phyloP scores from a whole-genome alignment of 202 grass and related monocot genomes.

The Carex arenaria region DNA sequence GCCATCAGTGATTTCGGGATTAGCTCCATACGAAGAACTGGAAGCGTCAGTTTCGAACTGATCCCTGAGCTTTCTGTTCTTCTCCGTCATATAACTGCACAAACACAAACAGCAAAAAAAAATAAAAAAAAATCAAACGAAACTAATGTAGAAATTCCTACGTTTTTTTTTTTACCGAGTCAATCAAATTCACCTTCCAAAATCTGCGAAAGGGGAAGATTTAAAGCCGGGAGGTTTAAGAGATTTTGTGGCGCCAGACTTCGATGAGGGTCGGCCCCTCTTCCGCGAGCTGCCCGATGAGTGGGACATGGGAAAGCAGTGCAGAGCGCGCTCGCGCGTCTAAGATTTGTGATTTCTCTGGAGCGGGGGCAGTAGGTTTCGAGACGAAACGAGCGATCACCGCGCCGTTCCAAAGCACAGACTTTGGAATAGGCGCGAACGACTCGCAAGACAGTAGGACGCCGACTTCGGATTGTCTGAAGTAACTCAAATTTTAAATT shows the following conservation, averaged over 20 bases:
- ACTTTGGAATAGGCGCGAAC: neutral
- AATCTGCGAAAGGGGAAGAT: slow-evolving; percentile 80
- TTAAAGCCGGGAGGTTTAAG: slow-evolving; percentile 20
- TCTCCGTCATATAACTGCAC: slow-evolving; percentile 68
- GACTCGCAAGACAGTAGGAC: too few species aligned
- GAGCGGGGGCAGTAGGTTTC: neutral
- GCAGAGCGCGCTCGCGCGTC: neutral
- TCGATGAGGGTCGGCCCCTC: slow-evolving; percentile 23
- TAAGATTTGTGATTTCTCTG: neutral
- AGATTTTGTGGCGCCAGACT: neutral
- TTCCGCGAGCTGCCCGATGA: slow-evolving; percentile 19
- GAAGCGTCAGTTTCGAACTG: slow-evolving; percentile 71
- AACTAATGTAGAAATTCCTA: neutral
- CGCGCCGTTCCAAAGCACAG: neutral
- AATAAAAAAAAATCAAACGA: neutral
- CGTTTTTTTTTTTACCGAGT: neutral
- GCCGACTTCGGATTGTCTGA: too few species aligned
- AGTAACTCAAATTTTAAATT: too few species aligned
- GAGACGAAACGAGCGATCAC: neutral
- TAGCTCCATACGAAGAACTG: slow-evolving; percentile 12
- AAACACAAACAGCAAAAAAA: neutral
- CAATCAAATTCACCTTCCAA: slow-evolving; percentile 35
- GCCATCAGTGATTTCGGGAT: neutral
- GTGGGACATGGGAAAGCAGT: neutral
- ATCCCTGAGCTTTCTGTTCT: slow-evolving; percentile 78